phyloP scores from a whole-genome alignment of 768 basidiomycete genomes.

The Russula abietina region DNA sequence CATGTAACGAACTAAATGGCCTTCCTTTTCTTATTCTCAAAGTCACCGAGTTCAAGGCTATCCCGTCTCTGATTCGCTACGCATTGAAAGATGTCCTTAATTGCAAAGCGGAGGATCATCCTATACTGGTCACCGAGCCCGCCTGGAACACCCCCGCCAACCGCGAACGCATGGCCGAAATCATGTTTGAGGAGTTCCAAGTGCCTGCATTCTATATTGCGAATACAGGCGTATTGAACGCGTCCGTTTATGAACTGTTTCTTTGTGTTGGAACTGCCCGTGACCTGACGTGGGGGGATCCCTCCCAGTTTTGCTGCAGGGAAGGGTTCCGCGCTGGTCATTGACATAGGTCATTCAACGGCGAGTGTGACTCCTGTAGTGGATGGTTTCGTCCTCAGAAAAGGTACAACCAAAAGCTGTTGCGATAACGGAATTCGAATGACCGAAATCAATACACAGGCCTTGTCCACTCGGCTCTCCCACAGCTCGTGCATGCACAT shows the following conservation, averaged over 20 bases:
- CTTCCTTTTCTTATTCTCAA: neutral
- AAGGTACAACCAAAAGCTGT: conserved; percentile 47
- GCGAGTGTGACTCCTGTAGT: conserved; percentile 93
- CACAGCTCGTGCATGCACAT: conserved; percentile 75
- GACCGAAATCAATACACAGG: conserved; percentile 41
- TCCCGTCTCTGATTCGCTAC: conserved; percentile 65
- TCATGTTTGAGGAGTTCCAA: conserved; percentile 95
- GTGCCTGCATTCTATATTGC: conserved; percentile 96
- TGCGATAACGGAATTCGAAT: neutral
- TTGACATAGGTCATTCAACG: conserved; percentile 87
- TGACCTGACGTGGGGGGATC: neutral
- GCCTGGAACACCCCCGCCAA: conserved; percentile 95
- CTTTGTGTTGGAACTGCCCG: neutral
- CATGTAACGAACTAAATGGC: neutral
- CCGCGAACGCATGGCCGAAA: conserved; percentile 90
- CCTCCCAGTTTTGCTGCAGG: conserved; percentile 82
- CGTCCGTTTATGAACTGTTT: conserved; percentile 40
- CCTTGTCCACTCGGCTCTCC: conserved; percentile 66
- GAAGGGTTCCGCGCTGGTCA: conserved; percentile 92
- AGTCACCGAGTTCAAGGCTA: conserved; percentile 75
- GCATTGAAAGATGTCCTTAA: conserved; percentile 73
- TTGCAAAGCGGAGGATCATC: conserved; percentile 76
- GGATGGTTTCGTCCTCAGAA: conserved; percentile 94
- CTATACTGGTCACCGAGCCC: conserved; percentile 88
- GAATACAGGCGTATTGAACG: conserved; percentile 88